Conservation (phyloP, 202 grass and related monocot genomes). For the Dendrocalamus latiflorus region DNA sequence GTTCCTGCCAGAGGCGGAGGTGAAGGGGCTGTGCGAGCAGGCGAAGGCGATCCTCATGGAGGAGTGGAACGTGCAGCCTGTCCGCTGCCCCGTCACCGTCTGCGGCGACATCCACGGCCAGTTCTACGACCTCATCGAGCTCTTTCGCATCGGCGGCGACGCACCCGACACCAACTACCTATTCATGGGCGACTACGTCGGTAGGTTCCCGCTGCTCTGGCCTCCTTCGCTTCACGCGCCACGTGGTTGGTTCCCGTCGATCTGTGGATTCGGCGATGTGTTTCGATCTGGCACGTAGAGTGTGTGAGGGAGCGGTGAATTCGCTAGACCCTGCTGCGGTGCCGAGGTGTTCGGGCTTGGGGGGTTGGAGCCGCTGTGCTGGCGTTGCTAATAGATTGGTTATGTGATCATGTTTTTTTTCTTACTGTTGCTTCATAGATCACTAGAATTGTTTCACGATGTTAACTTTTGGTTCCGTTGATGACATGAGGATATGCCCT, state of each 20-base stretch:
- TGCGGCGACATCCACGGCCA: too few relatives aligned
- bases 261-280: not conserved
- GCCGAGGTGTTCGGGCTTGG: not conserved
- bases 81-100: too few relatives aligned
- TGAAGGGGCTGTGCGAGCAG: too few relatives aligned
- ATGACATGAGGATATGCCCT: not conserved
- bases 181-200: constrained; percentile 81
- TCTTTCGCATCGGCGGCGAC: constrained; percentile 56
- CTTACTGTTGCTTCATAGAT: not conserved
- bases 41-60: too few relatives aligned
- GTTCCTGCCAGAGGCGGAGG: constrained; percentile 46
- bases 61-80: too few relatives aligned
- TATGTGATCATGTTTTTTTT: not conserved
- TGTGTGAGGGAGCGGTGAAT: not conserved
- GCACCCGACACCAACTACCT: constrained; percentile 58
- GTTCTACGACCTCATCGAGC: constrained; percentile 78
- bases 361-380: not conserved
- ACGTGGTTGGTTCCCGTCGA: not conserved
- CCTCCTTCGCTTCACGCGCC: not conserved
- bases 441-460: not conserved
- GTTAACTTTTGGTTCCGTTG: not conserved
- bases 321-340: not conserved
- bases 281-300: constrained; percentile 9
- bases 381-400: too few relatives aligned
- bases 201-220: constrained; percentile 14